A percentile compares a stretch with the other conserved stretches of the same genome.
phyloP scores from a whole-genome alignment of 2,329 filamentous ascomycete genomes.

The Ceratocystis cubensis region DNA sequence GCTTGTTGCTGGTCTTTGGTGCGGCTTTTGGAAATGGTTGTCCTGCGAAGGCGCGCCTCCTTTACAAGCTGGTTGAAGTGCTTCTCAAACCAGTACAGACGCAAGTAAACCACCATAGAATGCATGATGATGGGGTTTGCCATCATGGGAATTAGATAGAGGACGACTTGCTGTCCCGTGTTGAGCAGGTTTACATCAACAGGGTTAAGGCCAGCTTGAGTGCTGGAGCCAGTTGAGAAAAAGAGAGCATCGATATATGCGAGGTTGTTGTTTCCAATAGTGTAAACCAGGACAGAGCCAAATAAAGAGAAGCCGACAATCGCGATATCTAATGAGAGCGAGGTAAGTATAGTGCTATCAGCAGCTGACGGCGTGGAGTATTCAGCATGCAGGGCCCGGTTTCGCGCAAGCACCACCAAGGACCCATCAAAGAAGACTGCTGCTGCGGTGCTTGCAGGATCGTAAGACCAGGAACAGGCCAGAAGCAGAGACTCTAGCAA shows the following conservation, averaged over 20 bases:
- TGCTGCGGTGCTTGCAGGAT: constrained; percentile 13
- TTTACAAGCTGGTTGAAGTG: constrained; percentile 74
- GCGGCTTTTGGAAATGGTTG: constrained; percentile 47
- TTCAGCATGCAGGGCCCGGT: too few species aligned
- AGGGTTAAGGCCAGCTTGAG: constrained; percentile 87
- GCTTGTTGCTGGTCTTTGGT: constrained; percentile 26
- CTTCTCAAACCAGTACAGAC: constrained; percentile 97
- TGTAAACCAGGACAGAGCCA: constrained; percentile 66
- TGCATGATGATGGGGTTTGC: constrained; percentile 78
- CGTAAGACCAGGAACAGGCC: neutral
- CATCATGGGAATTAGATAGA: constrained; percentile 59
- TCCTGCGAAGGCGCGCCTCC: constrained; percentile 55
- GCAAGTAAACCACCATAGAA: constrained; percentile 76
- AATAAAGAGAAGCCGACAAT: constrained; percentile 62
- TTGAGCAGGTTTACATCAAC: constrained; percentile 53
- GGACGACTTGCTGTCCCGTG: constrained; percentile 59
- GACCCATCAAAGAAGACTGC: neutral
- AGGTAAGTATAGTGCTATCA: neutral
- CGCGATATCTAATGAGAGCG: constrained; percentile 52
- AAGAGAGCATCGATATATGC: constrained; percentile 79
- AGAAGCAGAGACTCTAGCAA: too few species aligned
- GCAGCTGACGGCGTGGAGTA: too few species aligned
- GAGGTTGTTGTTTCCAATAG: constrained; percentile 43
- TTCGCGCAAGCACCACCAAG: neutral
- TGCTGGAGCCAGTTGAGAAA: constrained; percentile 73